Evolutionary conservation across 371 early-diverging fungal genomes (phyloP).

Genomic region (Mortierella sp.): DNA sequence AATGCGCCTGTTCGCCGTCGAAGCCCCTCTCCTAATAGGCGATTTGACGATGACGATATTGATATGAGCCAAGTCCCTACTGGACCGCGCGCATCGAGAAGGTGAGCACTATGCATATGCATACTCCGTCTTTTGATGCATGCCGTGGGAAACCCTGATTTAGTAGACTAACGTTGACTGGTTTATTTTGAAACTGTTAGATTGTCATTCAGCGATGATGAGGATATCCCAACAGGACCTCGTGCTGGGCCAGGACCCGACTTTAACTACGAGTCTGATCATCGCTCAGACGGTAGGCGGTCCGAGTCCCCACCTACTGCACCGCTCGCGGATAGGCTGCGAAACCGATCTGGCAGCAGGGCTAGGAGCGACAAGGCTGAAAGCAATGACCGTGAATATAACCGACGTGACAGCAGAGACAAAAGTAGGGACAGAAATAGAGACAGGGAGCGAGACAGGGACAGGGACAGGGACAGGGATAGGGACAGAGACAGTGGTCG

Average conservation of each 20-base stretch:
- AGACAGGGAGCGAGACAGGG: conserved; percentile 12
- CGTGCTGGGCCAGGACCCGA: conserved; percentile 32
- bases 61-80: conserved; percentile 50
- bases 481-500: conserved; percentile 14
- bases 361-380: conserved; percentile 28
- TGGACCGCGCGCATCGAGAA: conserved; percentile 40
- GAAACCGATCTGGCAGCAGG: conserved; percentile 36
- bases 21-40: conserved; percentile 7
- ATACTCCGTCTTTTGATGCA: neutral
- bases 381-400: conserved; percentile 19
- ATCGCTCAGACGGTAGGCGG: conserved; percentile 1
- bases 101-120: conserved; percentile 4
- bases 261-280: conserved; percentile 14
- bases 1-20: neutral
- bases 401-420: conserved; percentile 15
- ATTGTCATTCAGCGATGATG: conserved; percentile 22
- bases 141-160: too few species aligned
- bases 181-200: conserved; percentile 5
- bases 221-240: conserved; percentile 44
- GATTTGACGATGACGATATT: conserved; percentile 38
- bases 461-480: conserved; percentile 10
- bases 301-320: conserved; percentile 44
- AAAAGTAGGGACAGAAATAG: conserved; percentile 4
- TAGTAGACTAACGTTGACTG: too few species aligned
- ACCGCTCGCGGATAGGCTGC: conserved; percentile 40